phyloP scores from a whole-genome alignment of 2,329 filamentous ascomycete species.

The Fusarium equiseti region DNA sequence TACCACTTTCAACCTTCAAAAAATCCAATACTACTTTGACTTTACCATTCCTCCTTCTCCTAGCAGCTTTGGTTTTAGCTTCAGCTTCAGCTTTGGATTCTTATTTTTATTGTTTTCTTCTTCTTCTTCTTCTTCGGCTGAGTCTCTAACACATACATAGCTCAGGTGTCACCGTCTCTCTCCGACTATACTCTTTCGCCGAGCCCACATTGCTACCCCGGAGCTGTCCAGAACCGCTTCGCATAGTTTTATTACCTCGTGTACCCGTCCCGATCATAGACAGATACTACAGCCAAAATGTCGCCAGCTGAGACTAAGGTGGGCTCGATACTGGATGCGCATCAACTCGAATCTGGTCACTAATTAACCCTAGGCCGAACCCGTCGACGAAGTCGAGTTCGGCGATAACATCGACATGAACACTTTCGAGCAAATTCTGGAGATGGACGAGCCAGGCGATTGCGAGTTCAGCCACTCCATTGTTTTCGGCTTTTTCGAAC shows the following conservation, averaged over 20 bases:
- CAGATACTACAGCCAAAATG: slow-evolving; percentile 44
- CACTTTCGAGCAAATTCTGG: slow-evolving; percentile 95
- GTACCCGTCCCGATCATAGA: slow-evolving; percentile 24
- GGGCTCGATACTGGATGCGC: slow-evolving; percentile 28
- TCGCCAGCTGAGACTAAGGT: slow-evolving; percentile 52
- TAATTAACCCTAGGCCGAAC: slow-evolving; percentile 52
- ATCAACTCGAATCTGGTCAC: slow-evolving; percentile 6
- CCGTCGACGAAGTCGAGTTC: slow-evolving; percentile 67
- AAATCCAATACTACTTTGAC: not conserved
- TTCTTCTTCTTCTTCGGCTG: slow-evolving; percentile 5
- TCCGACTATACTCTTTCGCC: slow-evolving; percentile 15
- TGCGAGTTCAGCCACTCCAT: slow-evolving; percentile 90
- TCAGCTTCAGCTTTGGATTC: slow-evolving; percentile 15
- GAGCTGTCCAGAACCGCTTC: slow-evolving; percentile 22
- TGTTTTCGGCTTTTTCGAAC: slow-evolving; percentile 91
- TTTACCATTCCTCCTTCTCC: slow-evolving; percentile 6
- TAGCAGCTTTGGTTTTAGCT: slow-evolving; percentile 14
- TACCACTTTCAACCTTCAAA: slow-evolving; percentile 30
- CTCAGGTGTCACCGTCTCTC: slow-evolving; percentile 18
- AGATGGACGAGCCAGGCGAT: slow-evolving; percentile 95
- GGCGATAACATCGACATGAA: slow-evolving; percentile 80
- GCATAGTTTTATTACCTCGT: slow-evolving; percentile 9
- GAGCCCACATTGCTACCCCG: slow-evolving; percentile 26
- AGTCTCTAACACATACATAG: slow-evolving; percentile 26
- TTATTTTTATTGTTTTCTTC: slow-evolving; percentile 17